Evolutionary conservation across 306 rosid genomes (phyloP).

Genomic region (Lathyrus oleraceus): DNA sequence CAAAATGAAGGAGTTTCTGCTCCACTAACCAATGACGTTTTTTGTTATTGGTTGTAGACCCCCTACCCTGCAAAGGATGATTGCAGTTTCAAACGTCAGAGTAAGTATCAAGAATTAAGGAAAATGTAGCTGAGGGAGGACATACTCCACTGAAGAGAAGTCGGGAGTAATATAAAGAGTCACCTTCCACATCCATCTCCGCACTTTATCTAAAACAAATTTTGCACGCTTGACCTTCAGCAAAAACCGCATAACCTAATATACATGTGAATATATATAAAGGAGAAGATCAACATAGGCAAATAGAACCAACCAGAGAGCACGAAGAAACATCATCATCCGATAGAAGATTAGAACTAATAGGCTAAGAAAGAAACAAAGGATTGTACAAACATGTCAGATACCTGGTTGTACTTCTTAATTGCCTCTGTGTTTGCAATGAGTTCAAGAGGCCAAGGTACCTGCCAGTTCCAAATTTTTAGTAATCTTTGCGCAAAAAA

Average conservation of each 20-base stretch:
- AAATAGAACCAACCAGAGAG: slow-evolving; percentile 26
- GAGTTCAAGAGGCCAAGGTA: slow-evolving; percentile 98
- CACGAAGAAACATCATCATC: slow-evolving; percentile 18
- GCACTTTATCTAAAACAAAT: slow-evolving; percentile 87
- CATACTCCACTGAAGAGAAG: slow-evolving; percentile 23
- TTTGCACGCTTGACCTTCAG: slow-evolving; percentile 96
- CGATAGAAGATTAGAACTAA: slow-evolving; percentile 25
- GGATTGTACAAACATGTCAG: slow-evolving; percentile 25
- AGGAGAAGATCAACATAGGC: slow-evolving; percentile 24
- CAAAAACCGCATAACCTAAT: slow-evolving; percentile 90
- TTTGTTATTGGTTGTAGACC: slow-evolving; percentile 51
- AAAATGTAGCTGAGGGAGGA: slow-evolving; percentile 22
- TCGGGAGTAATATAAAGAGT: slow-evolving; percentile 27
- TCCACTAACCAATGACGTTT: slow-evolving; percentile 92
- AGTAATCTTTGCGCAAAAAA: slow-evolving; percentile 3
- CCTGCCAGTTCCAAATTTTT: slow-evolving; percentile 55
- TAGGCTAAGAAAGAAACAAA: neutral
- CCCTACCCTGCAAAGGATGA: slow-evolving; percentile 69
- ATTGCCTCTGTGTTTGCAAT: slow-evolving; percentile 89
- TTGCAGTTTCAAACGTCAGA: slow-evolving; percentile 24
- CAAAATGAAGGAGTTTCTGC: slow-evolving; percentile 98
- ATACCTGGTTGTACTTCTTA: slow-evolving; percentile 94
- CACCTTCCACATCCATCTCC: slow-evolving; percentile 99
- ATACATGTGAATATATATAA: neutral
- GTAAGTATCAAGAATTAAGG: slow-evolving; percentile 16